Conservation (phyloP, 805 yeast species). For the Ogataea nonfermentans region DNA sequence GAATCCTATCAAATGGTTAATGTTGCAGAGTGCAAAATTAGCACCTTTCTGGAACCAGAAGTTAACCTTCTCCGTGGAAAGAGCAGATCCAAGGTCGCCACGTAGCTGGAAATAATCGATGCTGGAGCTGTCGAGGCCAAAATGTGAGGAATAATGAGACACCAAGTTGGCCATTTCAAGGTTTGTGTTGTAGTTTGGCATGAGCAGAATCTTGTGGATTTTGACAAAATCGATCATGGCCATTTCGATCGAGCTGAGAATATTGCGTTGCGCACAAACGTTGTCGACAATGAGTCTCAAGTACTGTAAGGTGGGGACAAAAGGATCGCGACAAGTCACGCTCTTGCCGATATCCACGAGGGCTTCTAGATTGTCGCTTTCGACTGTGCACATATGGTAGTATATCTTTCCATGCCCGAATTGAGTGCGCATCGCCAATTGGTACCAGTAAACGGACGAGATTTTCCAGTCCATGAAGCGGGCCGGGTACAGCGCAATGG, state of each 20-base stretch:
- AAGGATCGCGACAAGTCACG: constrained; percentile 77
- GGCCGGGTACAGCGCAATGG: constrained; percentile 78
- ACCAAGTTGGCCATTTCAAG: constrained; percentile 58
- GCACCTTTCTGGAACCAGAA: constrained; percentile 79
- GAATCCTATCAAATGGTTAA: constrained; percentile 72
- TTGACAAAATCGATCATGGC: constrained; percentile 61
- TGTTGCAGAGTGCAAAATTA: constrained; percentile 71
- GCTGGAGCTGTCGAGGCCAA: constrained; percentile 66
- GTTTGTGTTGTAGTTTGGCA: constrained; percentile 56
- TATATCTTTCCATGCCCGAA: constrained; percentile 85
- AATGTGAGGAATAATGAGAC: constrained; percentile 60
- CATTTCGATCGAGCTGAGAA: constrained; percentile 56
- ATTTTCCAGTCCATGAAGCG: constrained; percentile 83
- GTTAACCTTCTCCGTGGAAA: constrained; percentile 47
- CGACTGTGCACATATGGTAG: constrained; percentile 86
- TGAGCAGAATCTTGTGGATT: constrained; percentile 64
- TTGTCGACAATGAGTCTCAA: constrained; percentile 76
- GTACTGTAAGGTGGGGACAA: constrained; percentile 79
- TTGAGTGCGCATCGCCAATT: constrained; percentile 65
- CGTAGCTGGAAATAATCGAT: constrained; percentile 57
- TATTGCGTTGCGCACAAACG: constrained; percentile 63
- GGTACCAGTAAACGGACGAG: constrained; percentile 82
- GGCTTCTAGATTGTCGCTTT: constrained; percentile 73
- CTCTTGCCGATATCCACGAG: constrained; percentile 76
- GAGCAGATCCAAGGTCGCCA: constrained; percentile 35